Evolutionary conservation across 345 rosid species (phyloP).

Genomic region (Pugionium dolabratum): DNA sequence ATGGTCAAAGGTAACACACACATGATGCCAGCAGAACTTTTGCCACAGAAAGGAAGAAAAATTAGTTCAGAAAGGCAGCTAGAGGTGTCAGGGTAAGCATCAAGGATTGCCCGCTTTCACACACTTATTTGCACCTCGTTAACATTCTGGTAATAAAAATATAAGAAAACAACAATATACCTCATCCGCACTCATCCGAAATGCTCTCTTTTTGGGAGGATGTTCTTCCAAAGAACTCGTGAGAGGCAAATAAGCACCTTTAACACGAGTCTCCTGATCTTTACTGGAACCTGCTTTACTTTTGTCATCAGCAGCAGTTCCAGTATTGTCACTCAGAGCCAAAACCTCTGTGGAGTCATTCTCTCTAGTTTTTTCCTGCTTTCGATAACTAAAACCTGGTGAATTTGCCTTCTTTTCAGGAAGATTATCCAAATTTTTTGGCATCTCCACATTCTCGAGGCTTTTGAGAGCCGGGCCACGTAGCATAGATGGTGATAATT

Average conservation of each 20-base stretch:
- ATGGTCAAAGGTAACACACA: conserved; percentile 11
- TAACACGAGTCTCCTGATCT: conserved; percentile 38
- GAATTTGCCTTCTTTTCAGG: conserved; percentile 43
- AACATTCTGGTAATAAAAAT: conserved; percentile 5
- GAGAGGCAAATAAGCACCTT: conserved; percentile 40
- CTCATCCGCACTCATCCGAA: conserved; percentile 88
- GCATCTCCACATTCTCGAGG: conserved; percentile 62
- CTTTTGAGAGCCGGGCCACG: conserved; percentile 78
- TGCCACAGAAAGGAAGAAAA: background rate
- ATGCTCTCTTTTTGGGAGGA: conserved; percentile 51
- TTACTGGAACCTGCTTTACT: conserved; percentile 33
- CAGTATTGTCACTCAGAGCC: conserved; percentile 38
- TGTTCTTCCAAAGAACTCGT: conserved; percentile 38
- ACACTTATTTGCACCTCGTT: conserved; percentile 6
- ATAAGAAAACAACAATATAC: conserved; percentile 38
- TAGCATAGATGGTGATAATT: conserved; percentile 75
- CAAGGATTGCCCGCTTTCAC: background rate
- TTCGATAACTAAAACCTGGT: conserved; percentile 42
- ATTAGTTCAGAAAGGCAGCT: background rate
- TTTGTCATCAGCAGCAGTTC: conserved; percentile 41
- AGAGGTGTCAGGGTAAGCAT: background rate
- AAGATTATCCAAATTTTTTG: conserved; percentile 49
- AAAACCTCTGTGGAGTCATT: conserved; percentile 41
- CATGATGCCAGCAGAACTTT: background rate
- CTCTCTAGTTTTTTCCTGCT: conserved; percentile 46